Evolutionary conservation across 495 filamentous ascomycete species (phyloP).

Genomic region (Hypoxylon fuscum): DNA sequence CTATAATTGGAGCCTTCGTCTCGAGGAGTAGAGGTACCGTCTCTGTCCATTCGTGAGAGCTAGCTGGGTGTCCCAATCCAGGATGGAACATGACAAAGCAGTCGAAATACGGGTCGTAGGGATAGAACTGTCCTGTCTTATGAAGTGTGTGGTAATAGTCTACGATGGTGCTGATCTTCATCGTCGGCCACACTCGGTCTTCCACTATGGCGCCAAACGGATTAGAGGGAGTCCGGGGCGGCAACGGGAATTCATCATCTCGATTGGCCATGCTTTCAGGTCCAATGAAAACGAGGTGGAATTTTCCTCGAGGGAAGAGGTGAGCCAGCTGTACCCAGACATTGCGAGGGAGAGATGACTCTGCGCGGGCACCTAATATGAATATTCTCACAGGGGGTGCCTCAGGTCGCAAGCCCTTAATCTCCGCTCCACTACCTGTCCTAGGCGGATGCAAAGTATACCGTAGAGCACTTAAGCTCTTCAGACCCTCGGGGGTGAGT

Average conservation of each 20-base stretch:
- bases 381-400: constrained; percentile 92
- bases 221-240: constrained; percentile 80
- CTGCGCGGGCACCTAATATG: constrained; percentile 92
- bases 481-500: constrained; percentile 85
- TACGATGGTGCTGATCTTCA: constrained; percentile 97
- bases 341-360: constrained; percentile 92
- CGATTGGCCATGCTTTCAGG: constrained; percentile 94
- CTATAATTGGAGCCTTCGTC: constrained; percentile 93
- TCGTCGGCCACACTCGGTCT: constrained; percentile 78
- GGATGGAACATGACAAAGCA: constrained; percentile 96
- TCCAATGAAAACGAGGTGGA: constrained; percentile 93
- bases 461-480: constrained; percentile 90
- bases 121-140: constrained; percentile 84
- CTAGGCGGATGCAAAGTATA: constrained; percentile 91
- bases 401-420: constrained; percentile 81
- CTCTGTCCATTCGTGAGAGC: constrained; percentile 89
- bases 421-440: constrained; percentile 74
- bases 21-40: constrained; percentile 89
- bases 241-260: constrained; percentile 88
- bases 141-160: constrained; percentile 99
- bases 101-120: constrained; percentile 98
- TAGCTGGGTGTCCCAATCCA: constrained; percentile 91
- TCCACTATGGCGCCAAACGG: constrained; percentile 94
- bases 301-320: constrained; percentile 82
- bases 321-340: constrained; percentile 92